phyloP scores from a whole-genome alignment of 2,329 filamentous ascomycete species.

The Biscogniauxia sp. region DNA sequence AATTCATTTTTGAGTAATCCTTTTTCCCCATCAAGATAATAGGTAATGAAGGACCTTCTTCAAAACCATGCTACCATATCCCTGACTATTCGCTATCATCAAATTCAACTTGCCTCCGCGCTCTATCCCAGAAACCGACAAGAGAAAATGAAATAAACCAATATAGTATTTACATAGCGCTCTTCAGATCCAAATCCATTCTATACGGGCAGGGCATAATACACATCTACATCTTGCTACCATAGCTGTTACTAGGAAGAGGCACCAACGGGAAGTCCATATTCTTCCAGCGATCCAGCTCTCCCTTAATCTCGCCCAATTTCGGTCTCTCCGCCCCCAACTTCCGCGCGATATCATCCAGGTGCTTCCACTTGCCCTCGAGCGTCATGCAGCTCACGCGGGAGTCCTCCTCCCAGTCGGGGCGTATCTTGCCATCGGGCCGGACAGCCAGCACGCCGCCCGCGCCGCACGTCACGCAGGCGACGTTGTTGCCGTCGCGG shows the following conservation, averaged over 20 bases:
- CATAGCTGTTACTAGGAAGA: not conserved
- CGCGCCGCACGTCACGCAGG: not conserved
- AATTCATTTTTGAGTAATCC: no score
- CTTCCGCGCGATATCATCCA: not conserved
- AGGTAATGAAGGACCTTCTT: no score
- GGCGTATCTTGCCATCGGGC: not conserved
- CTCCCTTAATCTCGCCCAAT: not conserved
- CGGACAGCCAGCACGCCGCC: not conserved
- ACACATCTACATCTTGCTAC: not conserved
- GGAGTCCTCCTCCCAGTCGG: not conserved
- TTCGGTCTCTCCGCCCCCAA: not conserved
- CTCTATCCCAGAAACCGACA: not conserved
- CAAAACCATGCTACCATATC: no score
- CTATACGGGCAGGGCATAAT: not conserved
- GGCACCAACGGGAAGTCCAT: not conserved
- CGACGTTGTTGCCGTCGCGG: not conserved
- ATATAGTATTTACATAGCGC: not conserved
- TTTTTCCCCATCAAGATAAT: no score
- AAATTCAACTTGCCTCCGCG: not conserved
- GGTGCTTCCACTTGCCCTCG: not conserved
- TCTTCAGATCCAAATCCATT: not conserved
- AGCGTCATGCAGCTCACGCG: not conserved
- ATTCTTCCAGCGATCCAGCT: not conserved
- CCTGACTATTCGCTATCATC: no score
- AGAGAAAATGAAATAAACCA: not conserved